phyloP scores from a whole-genome alignment of 768 basidiomycete genomes.

The Infundibulicybe gibba region DNA sequence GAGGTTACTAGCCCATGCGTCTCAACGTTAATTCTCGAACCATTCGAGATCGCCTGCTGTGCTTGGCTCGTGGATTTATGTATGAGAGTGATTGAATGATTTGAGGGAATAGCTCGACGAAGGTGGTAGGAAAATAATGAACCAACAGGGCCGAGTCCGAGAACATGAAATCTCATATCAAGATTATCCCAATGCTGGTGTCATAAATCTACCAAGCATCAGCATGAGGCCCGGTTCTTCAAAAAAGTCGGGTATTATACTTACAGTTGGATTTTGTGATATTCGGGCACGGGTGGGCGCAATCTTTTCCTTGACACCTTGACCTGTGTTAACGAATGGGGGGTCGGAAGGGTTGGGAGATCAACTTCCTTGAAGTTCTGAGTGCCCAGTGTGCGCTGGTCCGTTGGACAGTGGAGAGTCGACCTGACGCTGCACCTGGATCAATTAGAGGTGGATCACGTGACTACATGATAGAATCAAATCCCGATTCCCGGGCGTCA shows the following conservation, averaged over 20 bases:
- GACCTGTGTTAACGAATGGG: too few species aligned
- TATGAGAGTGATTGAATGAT: conserved; percentile 64
- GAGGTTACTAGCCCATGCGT: conserved; percentile 38
- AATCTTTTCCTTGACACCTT: too few species aligned
- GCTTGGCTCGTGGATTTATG: conserved; percentile 48
- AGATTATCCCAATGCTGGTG: background rate
- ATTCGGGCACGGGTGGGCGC: too few species aligned
- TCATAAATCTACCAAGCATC: background rate
- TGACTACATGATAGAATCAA: too few species aligned
- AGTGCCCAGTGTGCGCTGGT: too few species aligned
- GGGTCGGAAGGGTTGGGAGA: too few species aligned
- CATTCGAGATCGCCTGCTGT: conserved; percentile 23
- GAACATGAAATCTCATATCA: conserved; percentile 68
- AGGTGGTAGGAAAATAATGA: conserved; percentile 80
- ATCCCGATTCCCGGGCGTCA: too few species aligned
- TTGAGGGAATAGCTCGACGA: conserved; percentile 48
- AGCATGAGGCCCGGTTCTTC: too few species aligned
- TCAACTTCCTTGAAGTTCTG: too few species aligned
- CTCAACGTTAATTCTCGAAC: conserved; percentile 44
- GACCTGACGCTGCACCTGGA: too few species aligned
- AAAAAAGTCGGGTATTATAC: background rate
- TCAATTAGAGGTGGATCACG: too few species aligned
- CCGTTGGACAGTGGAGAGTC: too few species aligned
- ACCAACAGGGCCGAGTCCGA: conserved; percentile 84
- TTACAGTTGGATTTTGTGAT: background rate